A percentile compares a stretch with the other conserved stretches of the same genome.
Conservation (phyloP, 345 rosid genomes). For the Abelmoschus esculentus region DNA sequence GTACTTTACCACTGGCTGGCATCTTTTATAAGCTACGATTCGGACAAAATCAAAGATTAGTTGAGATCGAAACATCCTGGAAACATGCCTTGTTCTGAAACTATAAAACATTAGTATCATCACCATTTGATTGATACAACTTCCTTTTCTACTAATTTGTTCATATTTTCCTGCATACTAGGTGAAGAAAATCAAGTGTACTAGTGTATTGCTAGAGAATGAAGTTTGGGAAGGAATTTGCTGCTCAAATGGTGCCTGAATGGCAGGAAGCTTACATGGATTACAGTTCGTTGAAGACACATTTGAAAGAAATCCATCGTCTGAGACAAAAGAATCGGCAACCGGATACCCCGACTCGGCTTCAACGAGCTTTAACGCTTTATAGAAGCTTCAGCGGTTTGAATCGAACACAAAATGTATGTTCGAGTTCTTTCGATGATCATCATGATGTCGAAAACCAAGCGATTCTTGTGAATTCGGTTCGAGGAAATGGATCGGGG, state of each 20-base stretch:
- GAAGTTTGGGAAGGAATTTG: constrained; percentile 70
- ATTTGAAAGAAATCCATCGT: constrained; percentile 39
- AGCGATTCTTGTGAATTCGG: constrained; percentile 27
- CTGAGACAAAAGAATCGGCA: constrained; percentile 26
- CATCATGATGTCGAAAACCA: constrained; percentile 34
- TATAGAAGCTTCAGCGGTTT: constrained; percentile 63
- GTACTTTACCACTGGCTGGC: too few species aligned
- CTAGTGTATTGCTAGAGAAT: constrained; percentile 12
- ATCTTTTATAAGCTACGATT: too few species aligned
- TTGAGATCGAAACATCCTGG: too few species aligned
- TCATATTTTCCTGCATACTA: background rate
- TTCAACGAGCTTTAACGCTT: constrained; percentile 30
- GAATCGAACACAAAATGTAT: constrained; percentile 14
- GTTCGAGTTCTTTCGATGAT: constrained; percentile 6
- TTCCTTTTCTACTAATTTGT: background rate
- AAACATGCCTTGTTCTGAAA: too few species aligned
- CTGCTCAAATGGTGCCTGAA: constrained; percentile 31
- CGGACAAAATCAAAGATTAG: too few species aligned
- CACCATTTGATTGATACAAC: background rate
- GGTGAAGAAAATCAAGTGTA: background rate
- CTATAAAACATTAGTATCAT: background rate
- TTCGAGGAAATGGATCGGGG: constrained; percentile 12
- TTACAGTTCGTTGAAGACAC: constrained; percentile 38
- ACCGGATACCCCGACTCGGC: constrained; percentile 11
- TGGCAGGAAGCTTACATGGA: constrained; percentile 68